phyloP scores from a whole-genome alignment of 2,329 filamentous ascomycete species.

The Xylariales sp. region DNA sequence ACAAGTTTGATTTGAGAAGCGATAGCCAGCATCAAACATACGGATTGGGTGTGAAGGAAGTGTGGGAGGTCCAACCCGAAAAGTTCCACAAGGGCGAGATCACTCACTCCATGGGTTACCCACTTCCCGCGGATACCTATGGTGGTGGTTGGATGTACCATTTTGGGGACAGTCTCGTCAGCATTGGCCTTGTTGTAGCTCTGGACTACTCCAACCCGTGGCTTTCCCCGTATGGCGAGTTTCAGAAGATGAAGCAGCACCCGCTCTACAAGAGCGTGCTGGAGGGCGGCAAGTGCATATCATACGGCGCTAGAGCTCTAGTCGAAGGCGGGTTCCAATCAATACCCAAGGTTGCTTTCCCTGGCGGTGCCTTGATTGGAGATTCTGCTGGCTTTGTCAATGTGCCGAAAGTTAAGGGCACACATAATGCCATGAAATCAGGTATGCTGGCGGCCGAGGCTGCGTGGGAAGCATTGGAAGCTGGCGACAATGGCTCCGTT shows the following conservation, averaged over 20 bases:
- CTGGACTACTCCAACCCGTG: constrained; percentile 96
- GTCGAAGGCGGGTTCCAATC: constrained; percentile 97
- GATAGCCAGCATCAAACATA: constrained; percentile 95
- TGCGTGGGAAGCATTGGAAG: constrained; percentile 68
- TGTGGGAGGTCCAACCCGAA: constrained; percentile 92
- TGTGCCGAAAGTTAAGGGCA: constrained; percentile 97
- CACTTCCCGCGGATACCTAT: constrained; percentile 82
- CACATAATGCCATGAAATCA: constrained; percentile 95
- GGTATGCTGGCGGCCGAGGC: constrained; percentile 96
- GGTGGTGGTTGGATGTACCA: constrained; percentile 99
- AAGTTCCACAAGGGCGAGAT: constrained; percentile 87
- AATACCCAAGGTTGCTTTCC: constrained; percentile 94
- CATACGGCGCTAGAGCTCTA: constrained; percentile 86
- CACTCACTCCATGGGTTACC: constrained; percentile 89
- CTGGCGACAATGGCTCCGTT: constrained; percentile 60
- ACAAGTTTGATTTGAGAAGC: constrained; percentile 84
- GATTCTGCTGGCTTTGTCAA: constrained; percentile 97
- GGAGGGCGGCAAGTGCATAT: constrained; percentile 97
- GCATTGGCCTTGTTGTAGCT: constrained; percentile 83
- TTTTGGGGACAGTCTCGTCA: constrained; percentile 95
- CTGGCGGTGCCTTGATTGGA: constrained; percentile 89
- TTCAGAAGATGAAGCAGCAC: constrained; percentile 98
- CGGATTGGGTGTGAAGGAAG: constrained; percentile 88
- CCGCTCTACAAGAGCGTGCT: constrained; percentile 81
- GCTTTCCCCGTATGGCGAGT: constrained; percentile 91